Evolutionary conservation across 441 rosid species (phyloP), one percentile per base, ranked within the genome.

Genomic region (Breynia disticha): DNA sequence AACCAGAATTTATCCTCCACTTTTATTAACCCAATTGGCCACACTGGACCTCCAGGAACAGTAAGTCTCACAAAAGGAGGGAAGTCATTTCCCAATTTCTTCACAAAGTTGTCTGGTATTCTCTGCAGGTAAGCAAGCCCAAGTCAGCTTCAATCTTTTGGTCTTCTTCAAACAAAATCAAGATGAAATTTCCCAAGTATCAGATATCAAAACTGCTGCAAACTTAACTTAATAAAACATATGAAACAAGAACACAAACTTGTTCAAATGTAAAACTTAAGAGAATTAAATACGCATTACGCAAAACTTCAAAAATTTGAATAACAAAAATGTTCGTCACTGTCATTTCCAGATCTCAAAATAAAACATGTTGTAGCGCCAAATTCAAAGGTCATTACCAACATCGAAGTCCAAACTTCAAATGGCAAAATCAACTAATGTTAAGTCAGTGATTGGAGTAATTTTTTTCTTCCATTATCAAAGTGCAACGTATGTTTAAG

Each of bases 21-120:
- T 79, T 81, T 84, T 62, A 67, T 69, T 63, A 94, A 76, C 63
- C 96, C 96, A 39, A 87, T 80, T 41, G 80, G 93, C 74, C 90
- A 89, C 64, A 80, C 78, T 63, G 73, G 93, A 72, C 99, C 97
- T 66, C 80, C 91, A 24, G 96, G 93, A 60, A 84, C 90, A 53
- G 79, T 81, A 71, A 89, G 90, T 39, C 84, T 85, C 55, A 79
- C 95, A 65, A 79, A 81, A 59, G 73, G 70, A 12, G 93, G 67
- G 16, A 94, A 81, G 66, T 89, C 97, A 62, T 85, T 84, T 70
- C 74, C 86, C 75, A 76, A 81, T 76, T 65, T 89, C 81, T 72
- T 83, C 75, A 83, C 74, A 69, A 93, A 93, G 71, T 73, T 80
- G 59, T 89, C 97, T 28, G 99, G 99, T 53, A 93, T 83, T 71